Evolutionary conservation across 225 moss, liverwort and hornwort genomes (phyloP).

Genomic region (Takakia lepidozioides): DNA sequence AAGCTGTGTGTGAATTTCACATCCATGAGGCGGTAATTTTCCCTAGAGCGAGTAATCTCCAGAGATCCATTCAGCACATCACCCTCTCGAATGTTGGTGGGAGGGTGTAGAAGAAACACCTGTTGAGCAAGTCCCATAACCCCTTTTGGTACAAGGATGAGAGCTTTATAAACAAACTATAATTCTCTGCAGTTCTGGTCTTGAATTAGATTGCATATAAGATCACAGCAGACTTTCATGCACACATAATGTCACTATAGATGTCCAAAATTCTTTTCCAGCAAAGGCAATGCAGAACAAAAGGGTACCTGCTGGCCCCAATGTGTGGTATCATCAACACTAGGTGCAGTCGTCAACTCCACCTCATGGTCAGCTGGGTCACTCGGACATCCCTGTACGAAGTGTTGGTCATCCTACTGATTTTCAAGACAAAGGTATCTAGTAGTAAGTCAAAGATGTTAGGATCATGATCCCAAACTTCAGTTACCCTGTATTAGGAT

Average conservation of each 20-base stretch:
- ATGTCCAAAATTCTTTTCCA: neutral
- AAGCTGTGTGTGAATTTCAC: constrained; percentile 65
- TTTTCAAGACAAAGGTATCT: too few relatives aligned
- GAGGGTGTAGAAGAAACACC: constrained; percentile 83
- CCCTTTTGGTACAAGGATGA: neutral
- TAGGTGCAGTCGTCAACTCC: constrained; percentile 86
- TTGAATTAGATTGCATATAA: neutral
- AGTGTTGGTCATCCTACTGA: too few relatives aligned
- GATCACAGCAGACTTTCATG: neutral
- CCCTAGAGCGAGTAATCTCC: constrained; percentile 65
- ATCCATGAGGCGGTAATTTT: constrained; percentile 91
- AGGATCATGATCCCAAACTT: too few relatives aligned
- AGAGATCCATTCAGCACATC: constrained; percentile 64
- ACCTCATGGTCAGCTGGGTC: constrained; percentile 72
- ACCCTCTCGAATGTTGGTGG: constrained; percentile 44
- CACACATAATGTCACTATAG: too few relatives aligned
- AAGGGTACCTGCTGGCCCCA: constrained; percentile 89
- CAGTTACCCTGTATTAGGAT: too few relatives aligned
- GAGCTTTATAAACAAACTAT: too few relatives aligned
- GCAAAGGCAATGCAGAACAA: neutral
- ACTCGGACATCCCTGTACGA: constrained; percentile 74
- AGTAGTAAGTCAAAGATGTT: too few relatives aligned
- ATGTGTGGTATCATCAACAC: constrained; percentile 77
- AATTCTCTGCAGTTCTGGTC: too few relatives aligned
- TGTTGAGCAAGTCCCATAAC: constrained; percentile 8